Percentiles rank a stretch among this genome's conserved stretches.
These are phyloP conservation scores for Krasilnikovozyma curviuscula DNA, from an alignment of 768 basidiomycete species.

Conservation along the genomic window DNA sequence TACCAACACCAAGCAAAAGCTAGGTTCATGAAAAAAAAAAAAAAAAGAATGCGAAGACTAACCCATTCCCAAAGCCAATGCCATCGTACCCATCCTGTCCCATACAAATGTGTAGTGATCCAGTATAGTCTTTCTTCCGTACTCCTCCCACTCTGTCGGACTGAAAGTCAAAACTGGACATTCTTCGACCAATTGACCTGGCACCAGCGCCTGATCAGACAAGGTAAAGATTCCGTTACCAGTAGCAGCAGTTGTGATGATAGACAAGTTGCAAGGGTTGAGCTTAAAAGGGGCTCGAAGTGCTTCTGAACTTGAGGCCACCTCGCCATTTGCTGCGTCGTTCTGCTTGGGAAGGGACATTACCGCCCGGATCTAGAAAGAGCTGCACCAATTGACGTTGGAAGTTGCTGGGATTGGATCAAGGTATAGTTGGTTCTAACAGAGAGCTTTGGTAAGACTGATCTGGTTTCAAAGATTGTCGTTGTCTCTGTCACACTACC, in stretches of 20 bases:
- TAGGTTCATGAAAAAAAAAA: neutral
- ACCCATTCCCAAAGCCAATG: conserved; percentile 62
- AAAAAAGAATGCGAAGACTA: conserved; percentile 7
- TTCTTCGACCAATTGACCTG: conserved; percentile 53
- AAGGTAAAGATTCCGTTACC: conserved; percentile 34
- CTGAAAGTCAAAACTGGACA: conserved; percentile 66
- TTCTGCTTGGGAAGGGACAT: too few species aligned
- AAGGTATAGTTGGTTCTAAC: too few species aligned
- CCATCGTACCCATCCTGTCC: conserved; percentile 46
- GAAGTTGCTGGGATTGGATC: too few species aligned
- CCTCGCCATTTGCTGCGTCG: too few species aligned
- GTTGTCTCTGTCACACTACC: too few species aligned
- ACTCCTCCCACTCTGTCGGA: conserved; percentile 45
- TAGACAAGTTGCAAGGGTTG: conserved; percentile 22
- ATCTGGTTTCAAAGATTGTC: too few species aligned
- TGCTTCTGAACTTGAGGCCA: too few species aligned
- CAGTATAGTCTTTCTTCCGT: conserved; percentile 45
- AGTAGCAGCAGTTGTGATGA: conserved; percentile 17
- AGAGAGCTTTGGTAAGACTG: too few species aligned
- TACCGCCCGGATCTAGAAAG: too few species aligned
- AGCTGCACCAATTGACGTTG: too few species aligned
- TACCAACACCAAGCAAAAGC: neutral
- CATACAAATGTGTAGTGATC: conserved; percentile 63
- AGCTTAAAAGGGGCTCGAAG: too few species aligned
- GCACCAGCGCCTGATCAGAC: conserved; percentile 31